phyloP scores from a whole-genome alignment of 257 asterid genomes.

The Nicotiana sylvestris region DNA sequence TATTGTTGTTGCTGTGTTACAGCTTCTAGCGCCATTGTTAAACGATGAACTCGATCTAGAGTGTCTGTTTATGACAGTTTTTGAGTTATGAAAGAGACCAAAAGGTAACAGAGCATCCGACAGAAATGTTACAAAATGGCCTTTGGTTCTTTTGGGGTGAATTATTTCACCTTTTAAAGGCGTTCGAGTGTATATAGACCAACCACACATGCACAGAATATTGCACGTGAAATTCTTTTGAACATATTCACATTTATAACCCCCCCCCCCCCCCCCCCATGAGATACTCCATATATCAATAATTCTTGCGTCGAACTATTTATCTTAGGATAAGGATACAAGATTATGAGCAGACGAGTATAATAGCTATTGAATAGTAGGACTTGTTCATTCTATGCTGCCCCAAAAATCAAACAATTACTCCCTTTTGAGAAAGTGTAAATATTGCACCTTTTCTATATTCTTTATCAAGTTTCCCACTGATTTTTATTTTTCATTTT shows the following conservation, averaged over 20 bases:
- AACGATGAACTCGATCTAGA: not conserved
- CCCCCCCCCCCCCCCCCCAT: no score
- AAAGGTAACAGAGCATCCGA: not conserved
- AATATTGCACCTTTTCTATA: not conserved
- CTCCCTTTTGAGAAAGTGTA: no score
- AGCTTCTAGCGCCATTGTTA: conserved; percentile 33
- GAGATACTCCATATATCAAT: not conserved
- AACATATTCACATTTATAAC: not conserved
- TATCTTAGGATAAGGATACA: not conserved
- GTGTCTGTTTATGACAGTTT: not conserved
- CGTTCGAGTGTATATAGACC: not conserved
- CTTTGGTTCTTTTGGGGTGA: conserved; percentile 11
- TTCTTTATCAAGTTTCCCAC: not conserved
- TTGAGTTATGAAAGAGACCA: not conserved
- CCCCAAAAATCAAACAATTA: no score
- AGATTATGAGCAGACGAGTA: not conserved
- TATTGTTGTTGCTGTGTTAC: conserved; percentile 21
- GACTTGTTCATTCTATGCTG: not conserved
- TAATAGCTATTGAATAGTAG: not conserved
- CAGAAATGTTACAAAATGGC: not conserved
- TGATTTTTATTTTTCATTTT: not conserved
- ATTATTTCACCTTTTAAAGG: conserved; percentile 17
- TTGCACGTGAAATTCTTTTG: conserved; percentile 21
- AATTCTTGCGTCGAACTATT: not conserved
- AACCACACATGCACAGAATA: conserved; percentile 9